Conservation (phyloP, 2,329 filamentous ascomycete species). For the Paramyrothecium roridum region DNA sequence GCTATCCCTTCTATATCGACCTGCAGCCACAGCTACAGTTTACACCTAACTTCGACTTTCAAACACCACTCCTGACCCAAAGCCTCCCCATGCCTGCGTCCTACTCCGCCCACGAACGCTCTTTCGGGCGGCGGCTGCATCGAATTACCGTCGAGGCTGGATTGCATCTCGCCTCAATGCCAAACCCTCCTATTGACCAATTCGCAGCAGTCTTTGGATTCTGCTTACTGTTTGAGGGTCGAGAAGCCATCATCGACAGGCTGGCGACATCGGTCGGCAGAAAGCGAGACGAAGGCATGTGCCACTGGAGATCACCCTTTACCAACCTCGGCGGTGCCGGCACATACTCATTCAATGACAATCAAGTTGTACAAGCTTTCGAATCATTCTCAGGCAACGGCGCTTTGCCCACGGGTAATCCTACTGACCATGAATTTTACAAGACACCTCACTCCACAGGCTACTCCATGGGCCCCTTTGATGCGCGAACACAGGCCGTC, state of each 20-base stretch:
- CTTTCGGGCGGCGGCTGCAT: conserved; percentile 69
- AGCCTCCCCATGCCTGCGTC: conserved; percentile 44
- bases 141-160: conserved; percentile 62
- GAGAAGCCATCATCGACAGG: conserved; percentile 42
- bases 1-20: conserved; percentile 41
- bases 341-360: conserved; percentile 50
- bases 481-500: conserved; percentile 30
- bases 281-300: conserved; percentile 41
- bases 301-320: conserved; percentile 59
- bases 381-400: not conserved
- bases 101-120: conserved; percentile 61
- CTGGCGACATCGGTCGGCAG: conserved; percentile 29
- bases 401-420: conserved; percentile 29
- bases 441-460: conserved; percentile 19
- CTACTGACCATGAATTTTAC: conserved; percentile 23
- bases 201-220: conserved; percentile 66
- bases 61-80: conserved; percentile 22
- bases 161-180: conserved; percentile 51
- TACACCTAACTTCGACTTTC: not conserved
- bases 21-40: conserved; percentile 9
- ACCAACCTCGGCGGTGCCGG: conserved; percentile 66
- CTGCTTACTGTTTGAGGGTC: conserved; percentile 58
- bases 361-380: conserved; percentile 1
- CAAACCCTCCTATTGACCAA: conserved; percentile 42
- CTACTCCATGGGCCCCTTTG: conserved; percentile 46